Conservation (phyloP, 2,329 filamentous ascomycete genomes). For the Alternaria ventricosa region DNA sequence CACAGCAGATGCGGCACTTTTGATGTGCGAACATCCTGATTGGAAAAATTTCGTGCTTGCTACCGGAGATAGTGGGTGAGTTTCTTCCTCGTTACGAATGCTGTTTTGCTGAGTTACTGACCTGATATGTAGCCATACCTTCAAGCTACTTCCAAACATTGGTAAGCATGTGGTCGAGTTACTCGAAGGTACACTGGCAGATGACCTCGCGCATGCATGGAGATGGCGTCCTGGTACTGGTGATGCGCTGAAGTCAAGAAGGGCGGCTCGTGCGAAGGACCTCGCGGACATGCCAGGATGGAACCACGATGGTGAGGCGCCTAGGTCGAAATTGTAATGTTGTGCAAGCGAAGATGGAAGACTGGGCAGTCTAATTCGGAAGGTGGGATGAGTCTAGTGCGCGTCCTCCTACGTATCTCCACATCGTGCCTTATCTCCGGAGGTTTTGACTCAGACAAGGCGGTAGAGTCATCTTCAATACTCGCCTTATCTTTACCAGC, state of each 20-base stretch:
- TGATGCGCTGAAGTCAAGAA: slow-evolving; percentile 53
- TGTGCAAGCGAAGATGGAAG: not conserved
- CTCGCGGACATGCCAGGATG: slow-evolving; percentile 56
- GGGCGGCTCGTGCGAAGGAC: slow-evolving; percentile 52
- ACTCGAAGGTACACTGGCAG: slow-evolving; percentile 50
- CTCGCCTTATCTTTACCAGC: not conserved
- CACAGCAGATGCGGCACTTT: slow-evolving; percentile 67
- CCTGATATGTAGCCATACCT: slow-evolving; percentile 48
- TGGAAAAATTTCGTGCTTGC: slow-evolving; percentile 58
- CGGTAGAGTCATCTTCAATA: not conserved
- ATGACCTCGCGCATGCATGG: slow-evolving; percentile 53
- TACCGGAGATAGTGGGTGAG: slow-evolving; percentile 57
- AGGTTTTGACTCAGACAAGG: not conserved
- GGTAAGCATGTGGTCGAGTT: slow-evolving; percentile 57
- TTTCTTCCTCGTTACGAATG: not conserved
- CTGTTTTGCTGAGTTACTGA: not conserved
- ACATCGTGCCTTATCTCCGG: not conserved
- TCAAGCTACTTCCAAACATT: slow-evolving; percentile 56
- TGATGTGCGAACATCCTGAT: slow-evolving; percentile 62
- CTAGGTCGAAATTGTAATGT: slow-evolving; percentile 13
- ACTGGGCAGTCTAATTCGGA: not conserved
- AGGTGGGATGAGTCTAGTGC: not conserved
- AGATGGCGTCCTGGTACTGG: slow-evolving; percentile 54
- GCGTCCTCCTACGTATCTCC: not conserved
- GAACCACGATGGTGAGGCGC: slow-evolving; percentile 33